Percentiles rank a stretch among this genome's conserved stretches.
These are phyloP conservation scores for Eleusine indica DNA, from an alignment of 176 grass and related monocot species.

Conservation along the genomic window DNA sequence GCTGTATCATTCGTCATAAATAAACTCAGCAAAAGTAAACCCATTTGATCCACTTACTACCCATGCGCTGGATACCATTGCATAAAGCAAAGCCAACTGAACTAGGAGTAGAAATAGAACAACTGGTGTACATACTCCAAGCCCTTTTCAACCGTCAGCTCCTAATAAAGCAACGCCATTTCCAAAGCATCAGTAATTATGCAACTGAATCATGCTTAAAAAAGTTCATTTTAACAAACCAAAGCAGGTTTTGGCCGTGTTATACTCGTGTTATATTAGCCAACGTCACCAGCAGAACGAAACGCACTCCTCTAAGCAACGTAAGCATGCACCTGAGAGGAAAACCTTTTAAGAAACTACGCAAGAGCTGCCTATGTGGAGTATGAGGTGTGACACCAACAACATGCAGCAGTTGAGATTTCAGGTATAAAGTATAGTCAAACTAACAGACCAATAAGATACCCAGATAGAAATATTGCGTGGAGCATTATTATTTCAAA, in stretches of 20 bases:
- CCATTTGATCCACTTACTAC: slow-evolving; percentile 21
- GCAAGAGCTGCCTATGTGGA: slow-evolving; percentile 32
- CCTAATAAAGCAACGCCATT: background rate
- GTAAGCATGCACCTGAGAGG: slow-evolving; percentile 39
- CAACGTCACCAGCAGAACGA: slow-evolving; percentile 22
- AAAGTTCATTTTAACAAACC: background rate
- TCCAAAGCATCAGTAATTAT: slow-evolving; percentile 22
- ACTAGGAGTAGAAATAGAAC: background rate
- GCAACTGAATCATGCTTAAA: slow-evolving; percentile 16
- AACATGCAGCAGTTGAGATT: slow-evolving; percentile 8
- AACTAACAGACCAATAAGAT: background rate
- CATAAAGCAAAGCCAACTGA: slow-evolving; percentile 34
- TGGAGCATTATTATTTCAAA: background rate
- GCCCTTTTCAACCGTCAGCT: background rate
- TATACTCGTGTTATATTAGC: slow-evolving; percentile 1
- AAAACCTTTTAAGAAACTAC: slow-evolving; percentile 7
- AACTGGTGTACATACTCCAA: background rate
- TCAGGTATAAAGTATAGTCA: slow-evolving; percentile 7
- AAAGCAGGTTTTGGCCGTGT: slow-evolving; percentile 24
- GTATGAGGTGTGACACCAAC: slow-evolving; percentile 38
- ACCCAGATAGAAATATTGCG: background rate
- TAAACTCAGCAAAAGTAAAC: slow-evolving; percentile 27
- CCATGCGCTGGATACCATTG: slow-evolving; percentile 55
- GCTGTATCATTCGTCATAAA: slow-evolving; percentile 1
- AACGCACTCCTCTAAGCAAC: slow-evolving; percentile 17